Evolutionary conservation across 2,329 filamentous ascomycete species (phyloP).

Genomic region (Fusarium irregulare): DNA sequence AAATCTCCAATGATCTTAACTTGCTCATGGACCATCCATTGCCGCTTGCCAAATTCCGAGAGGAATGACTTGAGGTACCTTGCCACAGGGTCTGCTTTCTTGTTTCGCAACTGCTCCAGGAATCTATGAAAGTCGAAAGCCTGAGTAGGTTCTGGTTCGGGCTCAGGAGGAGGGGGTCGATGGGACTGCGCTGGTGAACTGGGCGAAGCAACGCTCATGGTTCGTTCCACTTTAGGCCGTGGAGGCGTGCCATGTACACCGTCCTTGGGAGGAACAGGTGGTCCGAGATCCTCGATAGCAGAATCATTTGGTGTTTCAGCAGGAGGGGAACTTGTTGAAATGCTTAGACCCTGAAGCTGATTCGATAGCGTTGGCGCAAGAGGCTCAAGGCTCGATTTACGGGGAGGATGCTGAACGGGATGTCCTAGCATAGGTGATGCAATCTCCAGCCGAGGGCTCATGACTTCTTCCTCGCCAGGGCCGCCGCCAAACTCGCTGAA

Average conservation of each 20-base stretch:
- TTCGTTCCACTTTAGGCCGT: slow-evolving; percentile 54
- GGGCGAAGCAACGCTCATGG: slow-evolving; percentile 49
- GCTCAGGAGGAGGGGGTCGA: slow-evolving; percentile 76
- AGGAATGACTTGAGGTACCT: slow-evolving; percentile 95
- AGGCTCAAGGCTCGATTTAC: slow-evolving; percentile 87
- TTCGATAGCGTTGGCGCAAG: slow-evolving; percentile 63
- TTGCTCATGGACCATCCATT: slow-evolving; percentile 99
- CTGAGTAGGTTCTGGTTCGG: slow-evolving; percentile 82
- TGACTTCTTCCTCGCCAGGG: slow-evolving; percentile 82
- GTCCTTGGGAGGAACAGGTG: slow-evolving; percentile 71
- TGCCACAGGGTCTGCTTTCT: slow-evolving; percentile 97
- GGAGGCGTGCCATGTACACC: slow-evolving; percentile 57
- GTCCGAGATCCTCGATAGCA: slow-evolving; percentile 59
- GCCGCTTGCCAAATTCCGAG: slow-evolving; percentile 93
- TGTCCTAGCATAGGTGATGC: slow-evolving; percentile 81
- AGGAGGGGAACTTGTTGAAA: slow-evolving; percentile 55
- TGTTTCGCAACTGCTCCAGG: slow-evolving; percentile 92
- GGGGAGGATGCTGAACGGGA: slow-evolving; percentile 77
- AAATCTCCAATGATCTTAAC: slow-evolving; percentile 99
- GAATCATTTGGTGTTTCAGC: slow-evolving; percentile 54
- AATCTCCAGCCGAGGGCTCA: slow-evolving; percentile 88
- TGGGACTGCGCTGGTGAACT: slow-evolving; percentile 65
- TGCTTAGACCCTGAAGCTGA: slow-evolving; percentile 58
- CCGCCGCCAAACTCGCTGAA: slow-evolving; percentile 82
- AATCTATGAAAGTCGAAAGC: slow-evolving; percentile 99